Conservation (phyloP, 805 yeast genomes). For the Monosporozyma siamensis region DNA sequence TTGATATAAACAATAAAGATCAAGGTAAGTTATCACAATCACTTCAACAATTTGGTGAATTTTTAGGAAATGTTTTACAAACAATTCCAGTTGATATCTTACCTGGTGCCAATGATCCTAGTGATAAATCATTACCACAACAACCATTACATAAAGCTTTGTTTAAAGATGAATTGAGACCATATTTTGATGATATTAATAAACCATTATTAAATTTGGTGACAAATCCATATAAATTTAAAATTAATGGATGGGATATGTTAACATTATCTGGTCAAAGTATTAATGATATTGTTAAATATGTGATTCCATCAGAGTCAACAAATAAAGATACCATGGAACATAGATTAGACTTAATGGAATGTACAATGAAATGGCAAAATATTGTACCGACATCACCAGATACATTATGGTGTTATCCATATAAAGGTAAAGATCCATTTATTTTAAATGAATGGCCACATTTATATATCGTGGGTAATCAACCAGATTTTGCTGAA, state of each 20-base stretch:
- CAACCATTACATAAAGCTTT: constrained; percentile 79
- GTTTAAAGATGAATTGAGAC: constrained; percentile 38
- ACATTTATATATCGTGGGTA: constrained; percentile 79
- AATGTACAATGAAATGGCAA: constrained; percentile 70
- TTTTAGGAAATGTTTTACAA: constrained; percentile 45
- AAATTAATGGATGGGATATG: constrained; percentile 45
- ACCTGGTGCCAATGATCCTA: constrained; percentile 84
- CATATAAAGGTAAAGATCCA: constrained; percentile 70
- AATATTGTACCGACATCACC: constrained; percentile 92
- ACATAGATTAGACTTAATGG: constrained; percentile 46
- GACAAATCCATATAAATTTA: constrained; percentile 72
- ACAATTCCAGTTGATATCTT: constrained; percentile 63
- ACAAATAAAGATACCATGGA: constrained; percentile 18
- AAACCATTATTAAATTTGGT: constrained; percentile 34
- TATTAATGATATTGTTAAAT: constrained; percentile 65
- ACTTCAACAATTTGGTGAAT: constrained; percentile 44
- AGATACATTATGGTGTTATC: constrained; percentile 86
- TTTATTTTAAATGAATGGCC: constrained; percentile 74
- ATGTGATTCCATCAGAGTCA: constrained; percentile 36
- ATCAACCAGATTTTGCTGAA: constrained; percentile 56
- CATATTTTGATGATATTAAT: constrained; percentile 32
- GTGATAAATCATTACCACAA: constrained; percentile 80
- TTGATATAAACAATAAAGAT: constrained; percentile 32
- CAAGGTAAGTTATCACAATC: constrained; percentile 48
- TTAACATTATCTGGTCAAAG: constrained; percentile 83